These are phyloP conservation scores for Populus hybrid DNA, from an alignment of 441 rosid genomes.

Conservation along the genomic window DNA sequence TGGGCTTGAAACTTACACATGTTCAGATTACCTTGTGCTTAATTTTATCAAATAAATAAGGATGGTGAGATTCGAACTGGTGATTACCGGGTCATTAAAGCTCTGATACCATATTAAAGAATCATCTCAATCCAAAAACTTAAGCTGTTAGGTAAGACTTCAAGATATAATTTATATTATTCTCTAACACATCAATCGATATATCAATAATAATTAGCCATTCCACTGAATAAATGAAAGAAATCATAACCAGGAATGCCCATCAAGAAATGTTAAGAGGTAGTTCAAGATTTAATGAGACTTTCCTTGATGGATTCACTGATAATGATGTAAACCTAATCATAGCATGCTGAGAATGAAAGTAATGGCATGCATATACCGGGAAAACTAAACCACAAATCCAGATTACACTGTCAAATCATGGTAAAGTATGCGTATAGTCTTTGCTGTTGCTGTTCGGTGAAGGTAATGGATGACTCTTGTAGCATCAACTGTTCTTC, in stretches of 20 bases:
- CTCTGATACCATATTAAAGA: too few relatives aligned
- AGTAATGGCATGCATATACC: conserved; percentile 7
- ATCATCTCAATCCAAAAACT: too few relatives aligned
- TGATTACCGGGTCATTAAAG: too few relatives aligned
- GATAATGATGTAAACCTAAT: conserved; percentile 17
- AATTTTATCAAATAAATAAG: too few relatives aligned
- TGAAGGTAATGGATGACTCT: too few relatives aligned
- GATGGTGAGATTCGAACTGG: too few relatives aligned
- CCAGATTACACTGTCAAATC: background rate
- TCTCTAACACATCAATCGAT: too few relatives aligned
- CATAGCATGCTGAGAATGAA: background rate
- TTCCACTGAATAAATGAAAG: background rate
- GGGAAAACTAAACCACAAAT: conserved; percentile 14
- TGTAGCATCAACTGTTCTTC: too few relatives aligned
- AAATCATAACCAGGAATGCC: background rate
- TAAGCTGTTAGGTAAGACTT: too few relatives aligned
- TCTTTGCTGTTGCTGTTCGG: background rate
- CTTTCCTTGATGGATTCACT: background rate
- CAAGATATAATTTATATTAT: too few relatives aligned
- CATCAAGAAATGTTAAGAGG: background rate
- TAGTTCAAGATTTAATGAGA: background rate
- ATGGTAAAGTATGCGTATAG: background rate
- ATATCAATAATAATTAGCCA: background rate
- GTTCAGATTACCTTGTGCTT: too few relatives aligned
- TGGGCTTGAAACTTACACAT: too few relatives aligned